These are phyloP conservation scores for Rhizophagus clarus DNA, from an alignment of 192 early-diverging fungal species.

Conservation along the genomic window DNA sequence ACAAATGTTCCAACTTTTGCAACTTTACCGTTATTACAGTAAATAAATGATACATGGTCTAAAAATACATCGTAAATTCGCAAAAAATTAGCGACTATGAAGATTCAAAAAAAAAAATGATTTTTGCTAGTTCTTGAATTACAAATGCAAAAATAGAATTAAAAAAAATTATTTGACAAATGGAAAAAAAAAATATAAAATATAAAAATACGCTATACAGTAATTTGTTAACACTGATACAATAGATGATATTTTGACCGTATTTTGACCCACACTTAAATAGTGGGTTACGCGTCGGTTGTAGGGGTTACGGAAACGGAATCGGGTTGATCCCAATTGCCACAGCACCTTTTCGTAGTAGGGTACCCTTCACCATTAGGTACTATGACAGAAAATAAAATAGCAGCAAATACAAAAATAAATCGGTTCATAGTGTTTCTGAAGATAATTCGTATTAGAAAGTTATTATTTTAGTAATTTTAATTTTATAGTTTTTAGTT, in stretches of 20 bases:
- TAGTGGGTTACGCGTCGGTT: no score
- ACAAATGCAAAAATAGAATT: constrained; percentile 10
- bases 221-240: no score
- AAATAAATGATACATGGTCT: constrained; percentile 17
- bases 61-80: constrained; percentile 11
- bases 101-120: constrained; percentile 16
- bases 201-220: no score
- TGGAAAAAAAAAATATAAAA: neutral
- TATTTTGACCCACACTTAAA: no score
- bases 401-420: constrained; percentile 12
- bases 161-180: constrained; percentile 9
- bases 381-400: neutral
- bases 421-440: constrained; percentile 7
- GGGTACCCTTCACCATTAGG: no score
- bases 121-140: constrained; percentile 14
- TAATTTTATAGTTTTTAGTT: no score
- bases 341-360: no score
- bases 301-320: no score
- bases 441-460: constrained; percentile 14
- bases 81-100: constrained; percentile 14
- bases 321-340: no score
- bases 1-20: constrained; percentile 11
- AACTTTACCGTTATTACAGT: constrained; percentile 14
- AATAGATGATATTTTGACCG: no score
- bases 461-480: no score